These are phyloP conservation scores for Fomitopsis pulvina DNA, from an alignment of 768 basidiomycete species.

Conservation along the genomic window DNA sequence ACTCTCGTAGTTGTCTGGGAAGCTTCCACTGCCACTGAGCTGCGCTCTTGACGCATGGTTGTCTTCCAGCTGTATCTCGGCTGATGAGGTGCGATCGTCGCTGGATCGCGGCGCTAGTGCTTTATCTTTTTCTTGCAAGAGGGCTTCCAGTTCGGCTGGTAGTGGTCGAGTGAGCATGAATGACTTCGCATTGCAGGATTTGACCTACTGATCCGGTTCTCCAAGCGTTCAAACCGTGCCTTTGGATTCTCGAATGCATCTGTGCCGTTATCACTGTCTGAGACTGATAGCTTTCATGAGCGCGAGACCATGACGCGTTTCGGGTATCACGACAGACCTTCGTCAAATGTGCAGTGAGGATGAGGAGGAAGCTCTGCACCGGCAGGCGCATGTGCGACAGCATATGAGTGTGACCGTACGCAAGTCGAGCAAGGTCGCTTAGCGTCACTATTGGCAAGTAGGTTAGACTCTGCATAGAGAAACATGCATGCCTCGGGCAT, in stretches of 20 bases:
- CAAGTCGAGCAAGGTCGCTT: constrained; percentile 75
- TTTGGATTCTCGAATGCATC: constrained; percentile 44
- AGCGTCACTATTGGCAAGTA: constrained; percentile 46
- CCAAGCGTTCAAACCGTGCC: constrained; percentile 56
- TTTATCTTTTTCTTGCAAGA: constrained; percentile 53
- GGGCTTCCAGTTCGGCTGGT: constrained; percentile 64
- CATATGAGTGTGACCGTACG: constrained; percentile 67
- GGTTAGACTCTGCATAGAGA: constrained; percentile 1
- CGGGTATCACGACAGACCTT: constrained; percentile 32
- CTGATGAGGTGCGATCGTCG: neutral
- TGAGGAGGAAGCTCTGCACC: constrained; percentile 45
- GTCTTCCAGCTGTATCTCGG: neutral
- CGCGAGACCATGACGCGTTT: neutral
- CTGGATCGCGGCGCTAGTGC: neutral
- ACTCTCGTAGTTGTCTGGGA: neutral
- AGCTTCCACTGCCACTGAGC: neutral
- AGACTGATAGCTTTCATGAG: neutral
- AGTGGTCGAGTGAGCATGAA: neutral
- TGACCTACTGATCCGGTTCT: constrained; percentile 61
- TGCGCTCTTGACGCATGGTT: neutral
- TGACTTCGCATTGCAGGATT: constrained; percentile 1
- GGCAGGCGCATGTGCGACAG: constrained; percentile 53
- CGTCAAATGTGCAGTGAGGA: constrained; percentile 76
- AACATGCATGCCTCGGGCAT: constrained; percentile 13
- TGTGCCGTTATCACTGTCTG: constrained; percentile 14